phyloP scores from a whole-genome alignment of 1,284 basidiomycete species.

The Cutaneotrichosporon cyanovorans region DNA sequence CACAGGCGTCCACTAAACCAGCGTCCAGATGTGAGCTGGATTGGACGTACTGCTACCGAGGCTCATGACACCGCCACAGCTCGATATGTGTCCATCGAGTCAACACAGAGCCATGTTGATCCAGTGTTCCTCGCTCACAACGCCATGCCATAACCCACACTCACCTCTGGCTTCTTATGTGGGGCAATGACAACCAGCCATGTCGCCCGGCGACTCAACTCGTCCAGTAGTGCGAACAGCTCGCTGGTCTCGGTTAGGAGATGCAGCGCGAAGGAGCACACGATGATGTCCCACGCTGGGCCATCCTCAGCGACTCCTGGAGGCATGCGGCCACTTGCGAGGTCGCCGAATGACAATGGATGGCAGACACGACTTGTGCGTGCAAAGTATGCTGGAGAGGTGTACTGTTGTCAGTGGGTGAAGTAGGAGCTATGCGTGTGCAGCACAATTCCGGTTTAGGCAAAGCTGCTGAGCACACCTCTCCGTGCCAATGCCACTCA shows the following conservation, averaged over 20 bases:
- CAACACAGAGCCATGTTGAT: too few relatives aligned
- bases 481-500: too few relatives aligned
- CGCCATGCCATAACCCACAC: too few relatives aligned
- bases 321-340: constrained; percentile 51
- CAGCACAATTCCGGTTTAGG: too few relatives aligned
- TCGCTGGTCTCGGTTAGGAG: constrained; percentile 57
- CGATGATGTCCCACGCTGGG: constrained; percentile 53
- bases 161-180: constrained; percentile 65
- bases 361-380: constrained; percentile 52
- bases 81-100: too few relatives aligned
- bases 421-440: not conserved
- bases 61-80: too few relatives aligned
- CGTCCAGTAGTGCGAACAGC: constrained; percentile 58
- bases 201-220: constrained; percentile 54
- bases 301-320: constrained; percentile 12
- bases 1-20: too few relatives aligned
- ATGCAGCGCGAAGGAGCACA: constrained; percentile 67
- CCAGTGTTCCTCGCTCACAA: constrained; percentile 1
- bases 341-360: constrained; percentile 52
- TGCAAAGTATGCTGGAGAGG: constrained; percentile 50
- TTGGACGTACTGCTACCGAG: too few relatives aligned
- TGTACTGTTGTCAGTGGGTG: constrained; percentile 46
- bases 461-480: too few relatives aligned
- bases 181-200: constrained; percentile 65
- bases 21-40: too few relatives aligned